Evolutionary conservation across 192 early-diverging fungal species (phyloP).

Genomic region (Linnemannia zychae): DNA sequence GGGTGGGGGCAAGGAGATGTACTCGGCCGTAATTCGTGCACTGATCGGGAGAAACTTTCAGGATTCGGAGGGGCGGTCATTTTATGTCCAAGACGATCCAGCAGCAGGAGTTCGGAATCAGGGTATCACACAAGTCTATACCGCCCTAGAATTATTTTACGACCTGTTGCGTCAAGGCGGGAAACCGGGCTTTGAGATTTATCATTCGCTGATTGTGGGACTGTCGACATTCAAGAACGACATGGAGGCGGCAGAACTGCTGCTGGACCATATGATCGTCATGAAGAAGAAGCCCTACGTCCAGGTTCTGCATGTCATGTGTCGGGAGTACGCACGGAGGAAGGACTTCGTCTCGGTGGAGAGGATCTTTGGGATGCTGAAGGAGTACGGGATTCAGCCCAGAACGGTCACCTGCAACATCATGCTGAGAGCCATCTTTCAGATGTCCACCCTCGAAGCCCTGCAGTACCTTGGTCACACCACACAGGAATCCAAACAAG

Average conservation of each 20-base stretch:
- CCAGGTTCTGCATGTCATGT: slow-evolving; percentile 49
- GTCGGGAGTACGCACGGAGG: slow-evolving; percentile 38
- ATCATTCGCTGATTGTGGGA: slow-evolving; percentile 46
- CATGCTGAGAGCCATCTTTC: slow-evolving; percentile 40
- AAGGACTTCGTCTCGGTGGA: slow-evolving; percentile 30
- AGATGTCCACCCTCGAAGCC: slow-evolving; percentile 26
- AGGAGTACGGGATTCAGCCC: slow-evolving; percentile 40
- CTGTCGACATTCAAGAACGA: slow-evolving; percentile 47
- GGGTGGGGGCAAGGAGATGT: slow-evolving; percentile 49
- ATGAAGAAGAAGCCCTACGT: slow-evolving; percentile 39
- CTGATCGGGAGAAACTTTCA: slow-evolving; percentile 37
- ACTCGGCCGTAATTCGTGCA: slow-evolving; percentile 44
- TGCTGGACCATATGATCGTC: slow-evolving; percentile 52
- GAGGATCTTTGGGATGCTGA: slow-evolving; percentile 45
- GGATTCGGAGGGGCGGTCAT: neutral
- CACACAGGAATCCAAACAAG: neutral
- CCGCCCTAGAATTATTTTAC: slow-evolving; percentile 47
- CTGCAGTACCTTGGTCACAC: slow-evolving; percentile 11
- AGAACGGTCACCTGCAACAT: slow-evolving; percentile 42
- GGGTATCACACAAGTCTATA: slow-evolving; percentile 34
- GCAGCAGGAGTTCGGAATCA: slow-evolving; percentile 18
- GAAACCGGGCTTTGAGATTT: slow-evolving; percentile 39
- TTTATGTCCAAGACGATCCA: slow-evolving; percentile 3
- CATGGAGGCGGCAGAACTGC: slow-evolving; percentile 50
- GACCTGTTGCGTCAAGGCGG: slow-evolving; percentile 38